Percentiles rank a stretch among this genome's conserved stretches.
These are phyloP conservation scores for Calocybe gambosa DNA, from an alignment of 1,284 basidiomycete genomes.

Conservation along the genomic window DNA sequence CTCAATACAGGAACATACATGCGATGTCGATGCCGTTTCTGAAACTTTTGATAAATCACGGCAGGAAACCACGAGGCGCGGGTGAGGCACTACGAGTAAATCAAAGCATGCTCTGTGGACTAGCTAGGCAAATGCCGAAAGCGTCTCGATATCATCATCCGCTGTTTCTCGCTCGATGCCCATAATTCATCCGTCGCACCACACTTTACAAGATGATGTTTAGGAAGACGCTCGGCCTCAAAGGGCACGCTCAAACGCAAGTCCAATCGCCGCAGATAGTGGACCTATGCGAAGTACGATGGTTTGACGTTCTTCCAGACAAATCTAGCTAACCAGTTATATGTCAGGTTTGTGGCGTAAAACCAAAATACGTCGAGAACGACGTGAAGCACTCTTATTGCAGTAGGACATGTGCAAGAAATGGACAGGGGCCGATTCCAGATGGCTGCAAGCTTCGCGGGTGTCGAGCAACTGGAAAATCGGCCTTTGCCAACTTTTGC, in stretches of 20 bases:
- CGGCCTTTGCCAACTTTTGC: slow-evolving; percentile 8
- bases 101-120: slow-evolving; percentile 3
- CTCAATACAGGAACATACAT: neutral
- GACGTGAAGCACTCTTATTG: slow-evolving; percentile 55
- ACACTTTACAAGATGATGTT: slow-evolving; percentile 3
- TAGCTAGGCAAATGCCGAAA: slow-evolving; percentile 22
- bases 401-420: slow-evolving; percentile 22
- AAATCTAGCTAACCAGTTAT: slow-evolving; percentile 2
- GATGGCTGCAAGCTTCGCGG: slow-evolving; percentile 6
- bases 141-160: slow-evolving; percentile 1
- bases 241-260: neutral
- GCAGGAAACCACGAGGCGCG: slow-evolving; percentile 25
- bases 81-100: slow-evolving; percentile 18
- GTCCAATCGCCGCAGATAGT: neutral
- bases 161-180: neutral
- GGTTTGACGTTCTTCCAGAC: neutral
- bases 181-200: neutral
- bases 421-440: slow-evolving; percentile 5
- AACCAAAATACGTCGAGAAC: slow-evolving; percentile 52
- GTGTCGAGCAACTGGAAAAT: slow-evolving; percentile 8
- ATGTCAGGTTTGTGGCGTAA: slow-evolving; percentile 48
- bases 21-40: slow-evolving; percentile 5
- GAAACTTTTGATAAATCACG: slow-evolving; percentile 16
- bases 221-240: neutral
- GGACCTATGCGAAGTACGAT: slow-evolving; percentile 14